Conservation (phyloP, 768 basidiomycete species). For the Vishniacozyma victoriae region DNA sequence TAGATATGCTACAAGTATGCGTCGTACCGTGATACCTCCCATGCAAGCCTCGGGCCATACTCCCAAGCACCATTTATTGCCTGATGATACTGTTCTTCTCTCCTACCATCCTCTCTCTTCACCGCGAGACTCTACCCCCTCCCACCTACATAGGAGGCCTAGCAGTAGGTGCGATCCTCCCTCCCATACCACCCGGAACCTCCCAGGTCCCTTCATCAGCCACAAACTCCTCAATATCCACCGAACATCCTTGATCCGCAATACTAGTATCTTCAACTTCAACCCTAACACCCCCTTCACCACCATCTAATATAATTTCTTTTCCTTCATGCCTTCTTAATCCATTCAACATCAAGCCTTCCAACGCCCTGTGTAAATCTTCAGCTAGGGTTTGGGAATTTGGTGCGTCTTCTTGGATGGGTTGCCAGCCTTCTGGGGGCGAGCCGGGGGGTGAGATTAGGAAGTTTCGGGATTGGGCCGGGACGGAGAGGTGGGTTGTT, state of each 20-base stretch:
- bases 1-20: no score
- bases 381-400: slow-evolving; percentile 75
- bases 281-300: slow-evolving; percentile 32
- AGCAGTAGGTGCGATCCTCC: slow-evolving; percentile 27
- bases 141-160: slow-evolving; percentile 17
- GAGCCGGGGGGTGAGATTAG: slow-evolving; percentile 97
- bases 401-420: slow-evolving; percentile 79
- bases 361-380: slow-evolving; percentile 75
- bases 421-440: slow-evolving; percentile 96
- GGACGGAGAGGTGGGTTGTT: slow-evolving; percentile 63
- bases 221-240: slow-evolving; percentile 11
- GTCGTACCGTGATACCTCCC: no score
- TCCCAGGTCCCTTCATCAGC: slow-evolving; percentile 10
- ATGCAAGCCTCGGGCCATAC: no score
- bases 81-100: no score
- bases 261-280: slow-evolving; percentile 17
- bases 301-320: slow-evolving; percentile 35
- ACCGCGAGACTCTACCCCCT: no score
- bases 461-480: slow-evolving; percentile 82
- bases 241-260: slow-evolving; percentile 11
- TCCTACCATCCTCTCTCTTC: no score
- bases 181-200: slow-evolving; percentile 3
- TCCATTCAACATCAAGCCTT: slow-evolving; percentile 56
- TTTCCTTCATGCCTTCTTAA: slow-evolving; percentile 14
- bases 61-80: no score